These are phyloP conservation scores for Lentinula sp. DNA, from an alignment of 768 basidiomycete genomes.

Conservation along the genomic window DNA sequence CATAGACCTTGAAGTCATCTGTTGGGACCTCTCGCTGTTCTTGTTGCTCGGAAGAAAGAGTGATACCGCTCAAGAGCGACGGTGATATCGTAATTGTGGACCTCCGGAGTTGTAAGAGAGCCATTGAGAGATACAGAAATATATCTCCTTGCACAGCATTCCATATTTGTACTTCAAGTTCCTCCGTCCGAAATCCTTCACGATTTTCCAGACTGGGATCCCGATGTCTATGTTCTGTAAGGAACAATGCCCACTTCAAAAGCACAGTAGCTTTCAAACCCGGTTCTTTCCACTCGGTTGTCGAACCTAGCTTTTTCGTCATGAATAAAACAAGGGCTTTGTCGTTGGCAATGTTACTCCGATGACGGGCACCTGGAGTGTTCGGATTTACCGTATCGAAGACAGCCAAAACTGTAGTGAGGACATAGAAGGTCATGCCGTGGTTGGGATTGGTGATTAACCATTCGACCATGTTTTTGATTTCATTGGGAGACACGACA, in stretches of 20 bases:
- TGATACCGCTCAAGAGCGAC: constrained; percentile 25
- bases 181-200: constrained; percentile 66
- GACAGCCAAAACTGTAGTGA: constrained; percentile 56
- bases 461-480: constrained; percentile 67
- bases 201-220: constrained; percentile 59
- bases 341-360: constrained; percentile 43
- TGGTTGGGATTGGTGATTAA: constrained; percentile 60
- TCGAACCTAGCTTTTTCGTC: constrained; percentile 47
- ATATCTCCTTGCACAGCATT: constrained; percentile 79
- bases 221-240: constrained; percentile 68
- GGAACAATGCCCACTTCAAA: constrained; percentile 86
- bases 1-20: constrained; percentile 44
- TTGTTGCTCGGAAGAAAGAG: constrained; percentile 31
- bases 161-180: constrained; percentile 78
- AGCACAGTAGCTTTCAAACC: constrained; percentile 67
- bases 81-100: constrained; percentile 22
- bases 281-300: constrained; percentile 59
- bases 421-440: constrained; percentile 60
- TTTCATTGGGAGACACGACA: constrained; percentile 50
- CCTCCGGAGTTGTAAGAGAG: constrained; percentile 49
- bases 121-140: constrained; percentile 64
- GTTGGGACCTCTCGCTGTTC: constrained; percentile 40
- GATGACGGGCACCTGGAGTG: constrained; percentile 34
- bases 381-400: constrained; percentile 63
- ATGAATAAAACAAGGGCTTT: constrained; percentile 45